phyloP scores from a whole-genome alignment of 2,329 filamentous ascomycete species.

The Xylaria sp. region DNA sequence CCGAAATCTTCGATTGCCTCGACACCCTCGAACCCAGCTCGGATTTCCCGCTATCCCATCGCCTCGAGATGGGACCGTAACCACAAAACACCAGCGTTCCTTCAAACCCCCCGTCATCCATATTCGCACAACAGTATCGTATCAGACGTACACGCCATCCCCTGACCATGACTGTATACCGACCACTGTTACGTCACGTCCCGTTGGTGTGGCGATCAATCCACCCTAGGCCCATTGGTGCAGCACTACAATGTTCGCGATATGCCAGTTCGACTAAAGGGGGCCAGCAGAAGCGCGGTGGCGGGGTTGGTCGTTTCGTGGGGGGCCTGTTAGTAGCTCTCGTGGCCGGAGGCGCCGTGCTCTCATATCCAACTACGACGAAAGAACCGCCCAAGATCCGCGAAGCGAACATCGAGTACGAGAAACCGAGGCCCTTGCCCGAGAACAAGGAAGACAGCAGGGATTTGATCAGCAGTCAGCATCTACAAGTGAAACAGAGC shows the following conservation, averaged over 20 bases:
- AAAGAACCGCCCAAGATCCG: conserved; percentile 33
- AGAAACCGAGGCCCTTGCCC: conserved; percentile 64
- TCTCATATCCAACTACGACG: conserved; percentile 31
- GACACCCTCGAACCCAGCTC: not conserved
- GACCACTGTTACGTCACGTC: conserved; percentile 13
- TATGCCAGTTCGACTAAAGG: conserved; percentile 29
- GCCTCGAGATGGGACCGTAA: conserved; percentile 16
- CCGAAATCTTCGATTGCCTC: not conserved
- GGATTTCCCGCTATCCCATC: not conserved
- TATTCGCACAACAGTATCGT: not conserved
- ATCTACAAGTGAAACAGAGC: conserved; percentile 84
- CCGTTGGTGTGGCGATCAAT: conserved; percentile 17
- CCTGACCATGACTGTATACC: conserved; percentile 15
- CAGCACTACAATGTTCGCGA: conserved; percentile 29
- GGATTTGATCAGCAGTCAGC: conserved; percentile 81
- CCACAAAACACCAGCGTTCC: not conserved
- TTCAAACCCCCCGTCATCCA: not conserved
- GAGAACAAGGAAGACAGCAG: conserved; percentile 73
- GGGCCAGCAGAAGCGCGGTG: conserved; percentile 4
- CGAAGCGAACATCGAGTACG: conserved; percentile 67
- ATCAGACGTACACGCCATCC: not conserved
- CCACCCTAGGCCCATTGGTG: not conserved
- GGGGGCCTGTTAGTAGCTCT: conserved; percentile 35
- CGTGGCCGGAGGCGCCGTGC: conserved; percentile 34
- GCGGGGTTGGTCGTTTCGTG: conserved; percentile 31